phyloP scores from a whole-genome alignment of 192 early-diverging fungal species.

The Coemansia sp. region DNA sequence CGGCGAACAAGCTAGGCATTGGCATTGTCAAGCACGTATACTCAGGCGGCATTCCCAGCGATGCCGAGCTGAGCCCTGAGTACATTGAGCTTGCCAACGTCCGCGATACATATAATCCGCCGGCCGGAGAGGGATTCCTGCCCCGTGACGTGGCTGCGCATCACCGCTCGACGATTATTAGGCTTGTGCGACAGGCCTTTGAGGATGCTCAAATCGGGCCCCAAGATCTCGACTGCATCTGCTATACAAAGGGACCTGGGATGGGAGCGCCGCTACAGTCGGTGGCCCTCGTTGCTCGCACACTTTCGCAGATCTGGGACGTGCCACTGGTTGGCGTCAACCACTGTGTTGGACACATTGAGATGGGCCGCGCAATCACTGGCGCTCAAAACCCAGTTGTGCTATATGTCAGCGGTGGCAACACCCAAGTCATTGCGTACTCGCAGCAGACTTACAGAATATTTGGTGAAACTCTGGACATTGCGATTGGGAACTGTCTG shows the following conservation, averaged over 20 bases:
- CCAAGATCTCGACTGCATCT: slow-evolving; percentile 84
- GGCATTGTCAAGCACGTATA: slow-evolving; percentile 82
- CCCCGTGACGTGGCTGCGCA: slow-evolving; percentile 93
- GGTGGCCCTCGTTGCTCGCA: slow-evolving; percentile 90
- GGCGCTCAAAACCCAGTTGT: slow-evolving; percentile 92
- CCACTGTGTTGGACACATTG: slow-evolving; percentile 98
- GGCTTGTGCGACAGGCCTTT: slow-evolving; percentile 74
- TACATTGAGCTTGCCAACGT: slow-evolving; percentile 79
- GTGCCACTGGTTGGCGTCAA: slow-evolving; percentile 94
- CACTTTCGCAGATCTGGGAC: slow-evolving; percentile 85
- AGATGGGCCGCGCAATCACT: slow-evolving; percentile 98
- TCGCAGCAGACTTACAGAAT: slow-evolving; percentile 90
- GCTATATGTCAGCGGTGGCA: slow-evolving; percentile 96
- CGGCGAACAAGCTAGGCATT: slow-evolving; percentile 96
- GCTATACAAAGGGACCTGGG: slow-evolving; percentile 98
- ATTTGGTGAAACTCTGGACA: slow-evolving; percentile 98
- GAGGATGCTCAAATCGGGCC: slow-evolving; percentile 68
- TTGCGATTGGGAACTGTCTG: slow-evolving; percentile 96
- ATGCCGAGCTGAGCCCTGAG: slow-evolving; percentile 55
- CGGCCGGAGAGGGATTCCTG: slow-evolving; percentile 92
- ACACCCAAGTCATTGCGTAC: slow-evolving; percentile 99
- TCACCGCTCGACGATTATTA: slow-evolving; percentile 75
- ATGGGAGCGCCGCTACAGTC: slow-evolving; percentile 95
- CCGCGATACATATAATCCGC: slow-evolving; percentile 93
- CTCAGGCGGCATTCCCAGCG: slow-evolving; percentile 20